Conservation (phyloP, 768 basidiomycete genomes). For the Pulveroboletus sp. region DNA sequence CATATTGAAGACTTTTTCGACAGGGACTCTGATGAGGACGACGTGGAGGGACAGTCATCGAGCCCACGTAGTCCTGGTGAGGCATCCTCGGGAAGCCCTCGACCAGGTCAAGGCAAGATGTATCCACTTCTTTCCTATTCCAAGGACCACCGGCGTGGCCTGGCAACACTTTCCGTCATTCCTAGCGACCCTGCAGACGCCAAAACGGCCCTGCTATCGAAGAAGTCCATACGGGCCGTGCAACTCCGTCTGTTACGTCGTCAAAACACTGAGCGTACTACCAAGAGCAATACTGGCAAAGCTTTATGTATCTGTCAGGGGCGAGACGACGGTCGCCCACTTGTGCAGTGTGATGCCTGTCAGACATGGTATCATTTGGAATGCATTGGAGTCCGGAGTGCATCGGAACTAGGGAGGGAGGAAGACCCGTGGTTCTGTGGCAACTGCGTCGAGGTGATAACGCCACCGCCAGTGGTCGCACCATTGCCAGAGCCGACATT, state of each 20-base stretch:
- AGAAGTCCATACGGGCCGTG: slow-evolving; percentile 60
- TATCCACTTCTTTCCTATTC: slow-evolving; percentile 48
- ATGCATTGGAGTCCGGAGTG: slow-evolving; percentile 68
- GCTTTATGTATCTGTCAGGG: slow-evolving; percentile 63
- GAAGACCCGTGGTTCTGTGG: slow-evolving; percentile 79
- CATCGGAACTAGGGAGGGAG: slow-evolving; percentile 63
- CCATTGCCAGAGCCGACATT: slow-evolving; percentile 57
- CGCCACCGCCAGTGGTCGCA: slow-evolving; percentile 34
- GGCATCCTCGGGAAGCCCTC: slow-evolving; percentile 17
- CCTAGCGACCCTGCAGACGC: slow-evolving; percentile 75
- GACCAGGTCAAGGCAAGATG: slow-evolving; percentile 53
- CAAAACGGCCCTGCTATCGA: slow-evolving; percentile 64
- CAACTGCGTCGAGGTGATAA: slow-evolving; percentile 44
- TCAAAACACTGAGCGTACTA: slow-evolving; percentile 32
- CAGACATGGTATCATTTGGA: slow-evolving; percentile 77
- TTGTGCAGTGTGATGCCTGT: slow-evolving; percentile 81
- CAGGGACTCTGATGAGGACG: slow-evolving; percentile 59
- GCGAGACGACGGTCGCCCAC: slow-evolving; percentile 63
- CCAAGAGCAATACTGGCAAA: slow-evolving; percentile 45
- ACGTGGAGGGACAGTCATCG: slow-evolving; percentile 26
- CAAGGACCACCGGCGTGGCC: slow-evolving; percentile 15
- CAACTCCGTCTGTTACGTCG: slow-evolving; percentile 45
- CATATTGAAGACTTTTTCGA: slow-evolving; percentile 71
- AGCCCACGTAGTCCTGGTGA: slow-evolving; percentile 10
- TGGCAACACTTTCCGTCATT: slow-evolving; percentile 32